Evolutionary conservation across 2,329 filamentous ascomycete species (phyloP), one percentile per base, ranked within the genome.

Genomic region (Penicillium sp.): DNA sequence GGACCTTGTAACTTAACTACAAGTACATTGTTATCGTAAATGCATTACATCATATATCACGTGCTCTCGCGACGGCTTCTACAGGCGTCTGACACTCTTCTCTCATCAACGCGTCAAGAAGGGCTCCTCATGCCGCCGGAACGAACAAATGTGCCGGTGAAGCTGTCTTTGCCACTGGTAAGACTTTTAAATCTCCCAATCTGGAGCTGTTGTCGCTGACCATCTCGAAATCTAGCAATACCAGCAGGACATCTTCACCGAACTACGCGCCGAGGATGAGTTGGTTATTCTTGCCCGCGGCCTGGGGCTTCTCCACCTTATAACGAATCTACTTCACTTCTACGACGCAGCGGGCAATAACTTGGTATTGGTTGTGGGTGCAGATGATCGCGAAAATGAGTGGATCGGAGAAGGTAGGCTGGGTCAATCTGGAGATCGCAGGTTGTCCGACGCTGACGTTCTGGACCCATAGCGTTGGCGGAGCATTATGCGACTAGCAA

Each of bases 261-360:
- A 95, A 80, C 88, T 96, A 68, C 90, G 92, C 66, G 83, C 88
- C 64, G 91, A 97, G 81, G 95, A 99, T 91, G 91, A 96, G 79
- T 89, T 99, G 67, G 90, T 98, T 71, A 85, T 99, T 58, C 86
- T 98, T 59, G 95, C 94, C 45, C 91, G 92, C 57, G 95, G 95
- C 69, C 89, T 99, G 53, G 95, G 95, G 70, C 88, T 98, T 50
- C 87, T 97, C 76, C 92, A 93, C 68, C 87, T 99, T 60, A 86
- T 97, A 73, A 96, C 92, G n/a, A 99, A 98, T 75, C 86, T 99
- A 42, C 87, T 99, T 30, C 95, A 99, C 79, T 93, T 93, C 22
- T 97, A 97, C 80, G 95, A 99, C 84, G 93, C 93, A 1, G 92
- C 92, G 3, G 95, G 95, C 15, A 96, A 95, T 79, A 98, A 96